Evolutionary conservation across 78 protist species (phyloP).

Genomic region (Polysphondylium violaceum): DNA sequence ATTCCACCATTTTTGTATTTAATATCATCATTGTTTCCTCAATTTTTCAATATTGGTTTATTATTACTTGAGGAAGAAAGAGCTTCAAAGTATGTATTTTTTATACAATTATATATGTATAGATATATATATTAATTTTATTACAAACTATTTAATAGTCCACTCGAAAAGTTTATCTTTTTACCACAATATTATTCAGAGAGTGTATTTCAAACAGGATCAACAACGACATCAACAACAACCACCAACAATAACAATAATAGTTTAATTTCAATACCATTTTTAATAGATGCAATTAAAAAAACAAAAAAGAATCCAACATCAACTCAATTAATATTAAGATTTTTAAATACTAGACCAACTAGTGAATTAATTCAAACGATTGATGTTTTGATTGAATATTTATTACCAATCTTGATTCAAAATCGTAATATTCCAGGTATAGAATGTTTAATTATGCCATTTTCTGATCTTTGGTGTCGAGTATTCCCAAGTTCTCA

Average conservation of each 20-base stretch:
- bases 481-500: conserved; percentile 37
- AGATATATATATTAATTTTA: neutral
- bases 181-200: conserved; percentile 1
- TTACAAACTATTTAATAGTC: neutral
- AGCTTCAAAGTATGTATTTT: neutral
- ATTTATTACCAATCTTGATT: conserved; percentile 26
- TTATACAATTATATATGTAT: neutral
- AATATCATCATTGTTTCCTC: conserved; percentile 55
- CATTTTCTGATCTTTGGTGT: conserved; percentile 38
- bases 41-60: conserved; percentile 44
- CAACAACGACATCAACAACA: no score
- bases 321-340: conserved; percentile 24
- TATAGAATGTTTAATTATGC: conserved; percentile 24
- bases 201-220: no score
- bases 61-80: conserved; percentile 46
- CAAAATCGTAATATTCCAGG: conserved; percentile 4
- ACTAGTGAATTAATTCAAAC: neutral
- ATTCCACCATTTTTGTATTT: conserved; percentile 66
- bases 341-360: conserved; percentile 26
- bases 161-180: conserved; percentile 7
- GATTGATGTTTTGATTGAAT: neutral
- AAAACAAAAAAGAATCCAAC: conserved; percentile 27
- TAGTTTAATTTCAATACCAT: neutral
- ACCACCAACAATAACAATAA: no score
- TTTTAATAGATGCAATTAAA: neutral